These are phyloP conservation scores for Udeniomyces megalosporus DNA, from an alignment of 768 basidiomycete genomes.

Conservation along the genomic window DNA sequence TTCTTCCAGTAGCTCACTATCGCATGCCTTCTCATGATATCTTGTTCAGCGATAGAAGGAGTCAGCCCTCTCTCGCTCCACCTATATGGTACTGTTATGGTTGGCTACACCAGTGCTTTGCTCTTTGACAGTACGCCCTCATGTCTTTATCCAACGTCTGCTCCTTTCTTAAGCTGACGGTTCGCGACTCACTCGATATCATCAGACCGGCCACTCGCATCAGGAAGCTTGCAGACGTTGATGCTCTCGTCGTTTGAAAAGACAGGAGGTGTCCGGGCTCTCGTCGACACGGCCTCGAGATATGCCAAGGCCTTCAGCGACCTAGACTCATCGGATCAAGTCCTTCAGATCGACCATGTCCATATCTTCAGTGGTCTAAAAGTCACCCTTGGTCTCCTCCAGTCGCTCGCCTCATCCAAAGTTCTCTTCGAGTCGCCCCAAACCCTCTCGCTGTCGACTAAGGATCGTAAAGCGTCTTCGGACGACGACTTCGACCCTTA, in stretches of 20 bases:
- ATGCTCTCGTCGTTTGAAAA: constrained; percentile 59
- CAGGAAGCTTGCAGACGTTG: constrained; percentile 64
- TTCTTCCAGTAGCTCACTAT: not conserved
- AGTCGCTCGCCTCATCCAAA: constrained; percentile 59
- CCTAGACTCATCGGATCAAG: constrained; percentile 34
- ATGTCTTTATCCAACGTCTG: not conserved
- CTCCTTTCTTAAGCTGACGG: not conserved
- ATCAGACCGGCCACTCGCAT: constrained; percentile 51
- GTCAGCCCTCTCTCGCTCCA: constrained; percentile 1
- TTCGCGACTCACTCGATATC: not conserved
- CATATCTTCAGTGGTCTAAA: constrained; percentile 70
- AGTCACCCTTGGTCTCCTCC: constrained; percentile 58
- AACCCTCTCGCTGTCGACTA: constrained; percentile 50
- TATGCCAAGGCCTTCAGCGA: constrained; percentile 49
- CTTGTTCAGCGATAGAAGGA: not conserved
- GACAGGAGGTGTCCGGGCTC: constrained; percentile 50
- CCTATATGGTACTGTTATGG: constrained; percentile 39
- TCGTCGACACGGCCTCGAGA: constrained; percentile 42
- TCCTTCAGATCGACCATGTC: constrained; percentile 46
- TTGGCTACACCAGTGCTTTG: constrained; percentile 39
- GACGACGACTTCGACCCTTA: constrained; percentile 66
- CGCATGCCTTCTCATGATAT: not conserved
- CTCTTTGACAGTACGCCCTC: constrained; percentile 42
- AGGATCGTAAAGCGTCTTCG: constrained; percentile 65
- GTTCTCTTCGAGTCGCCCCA: constrained; percentile 73